phyloP scores from a whole-genome alignment of 208 protist genomes.

The Borovskyia barvae region DNA sequence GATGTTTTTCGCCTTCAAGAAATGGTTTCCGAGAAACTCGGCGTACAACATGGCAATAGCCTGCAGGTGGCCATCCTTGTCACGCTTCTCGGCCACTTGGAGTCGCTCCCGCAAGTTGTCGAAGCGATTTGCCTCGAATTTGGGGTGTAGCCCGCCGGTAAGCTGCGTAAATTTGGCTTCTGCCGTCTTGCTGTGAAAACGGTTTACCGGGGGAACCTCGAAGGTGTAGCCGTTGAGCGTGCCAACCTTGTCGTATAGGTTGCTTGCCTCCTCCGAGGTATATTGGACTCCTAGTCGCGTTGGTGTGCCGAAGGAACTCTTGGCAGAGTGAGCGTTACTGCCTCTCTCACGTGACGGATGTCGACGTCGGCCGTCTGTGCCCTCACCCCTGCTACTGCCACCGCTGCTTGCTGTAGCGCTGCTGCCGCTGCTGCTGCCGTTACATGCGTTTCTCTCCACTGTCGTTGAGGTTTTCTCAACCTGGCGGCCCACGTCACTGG shows the following conservation, averaged over 20 bases:
- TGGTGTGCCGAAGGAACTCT: slow-evolving; percentile 33
- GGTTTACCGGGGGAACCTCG: slow-evolving; percentile 69
- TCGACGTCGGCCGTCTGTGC: slow-evolving; percentile 1
- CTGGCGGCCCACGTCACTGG: slow-evolving; percentile 14
- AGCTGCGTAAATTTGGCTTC: slow-evolving; percentile 76
- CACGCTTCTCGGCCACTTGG: slow-evolving; percentile 64
- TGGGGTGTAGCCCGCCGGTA: slow-evolving; percentile 65
- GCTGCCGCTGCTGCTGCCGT: background rate
- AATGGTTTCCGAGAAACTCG: slow-evolving; percentile 72
- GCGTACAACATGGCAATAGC: slow-evolving; percentile 85
- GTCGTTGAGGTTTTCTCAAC: background rate
- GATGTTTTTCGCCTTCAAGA: slow-evolving; percentile 48
- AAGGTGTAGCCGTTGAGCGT: slow-evolving; percentile 79
- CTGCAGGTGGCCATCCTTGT: slow-evolving; percentile 70
- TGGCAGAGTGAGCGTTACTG: background rate
- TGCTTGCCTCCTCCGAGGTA: slow-evolving; percentile 59
- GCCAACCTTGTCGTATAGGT: slow-evolving; percentile 74
- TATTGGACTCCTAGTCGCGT: slow-evolving; percentile 79
- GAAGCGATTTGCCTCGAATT: slow-evolving; percentile 75
- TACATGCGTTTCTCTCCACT: background rate
- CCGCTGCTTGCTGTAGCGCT: background rate
- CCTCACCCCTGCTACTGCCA: background rate
- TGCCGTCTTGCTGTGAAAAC: slow-evolving; percentile 77
- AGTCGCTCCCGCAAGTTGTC: slow-evolving; percentile 77
- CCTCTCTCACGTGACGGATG: slow-evolving; percentile 14